Percentiles rank a stretch among this genome's conserved stretches.
Evolutionary conservation across 306 rosid genomes (phyloP).

Genomic region (Crataegus laevigata): DNA sequence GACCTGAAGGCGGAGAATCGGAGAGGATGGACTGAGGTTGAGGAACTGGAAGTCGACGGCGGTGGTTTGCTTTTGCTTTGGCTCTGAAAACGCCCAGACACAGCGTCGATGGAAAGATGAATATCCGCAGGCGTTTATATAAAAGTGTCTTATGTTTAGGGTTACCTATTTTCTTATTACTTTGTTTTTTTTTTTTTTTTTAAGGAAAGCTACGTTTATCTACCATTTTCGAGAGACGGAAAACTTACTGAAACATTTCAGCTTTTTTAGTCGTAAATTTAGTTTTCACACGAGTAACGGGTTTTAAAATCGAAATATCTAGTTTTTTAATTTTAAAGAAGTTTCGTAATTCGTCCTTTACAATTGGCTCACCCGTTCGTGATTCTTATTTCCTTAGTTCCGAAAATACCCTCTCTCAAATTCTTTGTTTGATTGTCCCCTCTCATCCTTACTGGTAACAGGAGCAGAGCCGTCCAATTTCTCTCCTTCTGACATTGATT

Average conservation of each 20-base stretch:
- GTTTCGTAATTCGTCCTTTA: accelerated
- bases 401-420: background rate
- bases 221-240: no score
- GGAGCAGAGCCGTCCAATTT: background rate
- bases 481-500: background rate
- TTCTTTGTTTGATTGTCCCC: background rate
- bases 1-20: background rate
- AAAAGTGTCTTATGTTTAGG: background rate
- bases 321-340: no score
- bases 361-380: accelerated
- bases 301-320: accelerated
- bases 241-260: no score
- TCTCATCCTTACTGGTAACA: background rate
- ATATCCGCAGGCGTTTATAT: background rate
- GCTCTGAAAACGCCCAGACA: background rate
- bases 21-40: background rate
- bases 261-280: no score
- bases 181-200: background rate
- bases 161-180: background rate
- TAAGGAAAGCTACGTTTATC: accelerated
- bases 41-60: background rate
- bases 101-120: background rate
- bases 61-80: background rate
- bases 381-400: background rate
- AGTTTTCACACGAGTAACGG: accelerated